phyloP scores from a whole-genome alignment of 2,329 filamentous ascomycete species.

The Fusarium illudens region DNA sequence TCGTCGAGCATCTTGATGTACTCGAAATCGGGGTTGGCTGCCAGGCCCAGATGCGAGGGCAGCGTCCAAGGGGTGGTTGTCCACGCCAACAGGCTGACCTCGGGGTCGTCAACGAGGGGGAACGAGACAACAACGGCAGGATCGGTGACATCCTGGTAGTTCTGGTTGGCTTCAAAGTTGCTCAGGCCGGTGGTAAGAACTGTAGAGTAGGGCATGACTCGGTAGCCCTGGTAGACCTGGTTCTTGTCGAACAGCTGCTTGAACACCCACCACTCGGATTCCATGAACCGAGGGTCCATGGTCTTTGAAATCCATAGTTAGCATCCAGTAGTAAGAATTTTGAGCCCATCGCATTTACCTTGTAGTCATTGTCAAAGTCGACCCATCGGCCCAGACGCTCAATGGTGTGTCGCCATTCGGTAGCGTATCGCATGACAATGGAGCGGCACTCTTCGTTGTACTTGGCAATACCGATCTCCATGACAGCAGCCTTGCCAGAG shows the following conservation, averaged over 20 bases:
- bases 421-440: slow-evolving; percentile 90
- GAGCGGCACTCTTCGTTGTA: slow-evolving; percentile 93
- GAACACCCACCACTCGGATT: slow-evolving; percentile 96
- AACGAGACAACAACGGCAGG: slow-evolving; percentile 90
- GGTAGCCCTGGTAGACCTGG: slow-evolving; percentile 87
- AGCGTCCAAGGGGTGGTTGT: slow-evolving; percentile 90
- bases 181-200: slow-evolving; percentile 88
- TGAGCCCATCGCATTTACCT: slow-evolving; percentile 57
- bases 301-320: slow-evolving; percentile 62
- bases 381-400: slow-evolving; percentile 94
- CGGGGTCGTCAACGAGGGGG: slow-evolving; percentile 79
- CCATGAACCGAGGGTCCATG: slow-evolving; percentile 96
- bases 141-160: slow-evolving; percentile 93
- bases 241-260: slow-evolving; percentile 92
- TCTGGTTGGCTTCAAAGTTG: slow-evolving; percentile 93
- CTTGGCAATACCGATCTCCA: slow-evolving; percentile 83
- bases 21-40: slow-evolving; percentile 82
- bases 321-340: not conserved
- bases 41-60: slow-evolving; percentile 80
- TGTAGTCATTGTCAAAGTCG: slow-evolving; percentile 97
- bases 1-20: slow-evolving; percentile 89
- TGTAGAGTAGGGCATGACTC: slow-evolving; percentile 95
- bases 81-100: slow-evolving; percentile 82
- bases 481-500: slow-evolving; percentile 85
- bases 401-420: slow-evolving; percentile 88